Evolutionary conservation across 106 monocot genomes (phyloP), one percentile per base, ranked within the genome.

Genomic region (Allium fistulosum): DNA sequence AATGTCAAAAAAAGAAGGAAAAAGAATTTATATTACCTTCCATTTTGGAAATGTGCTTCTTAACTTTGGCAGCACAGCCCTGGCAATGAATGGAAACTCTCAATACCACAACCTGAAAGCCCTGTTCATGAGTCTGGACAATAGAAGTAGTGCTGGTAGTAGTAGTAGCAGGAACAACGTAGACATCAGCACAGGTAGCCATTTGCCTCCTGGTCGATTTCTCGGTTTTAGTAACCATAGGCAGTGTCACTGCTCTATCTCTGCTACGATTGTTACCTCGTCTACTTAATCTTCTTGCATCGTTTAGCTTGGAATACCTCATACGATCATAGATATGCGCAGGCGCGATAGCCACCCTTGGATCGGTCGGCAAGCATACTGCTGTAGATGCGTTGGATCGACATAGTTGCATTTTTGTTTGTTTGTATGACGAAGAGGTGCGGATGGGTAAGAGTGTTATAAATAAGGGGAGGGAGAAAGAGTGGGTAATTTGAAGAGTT

Each of bases 11-110:
- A 57, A 57, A 13, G 16, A 57, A 13, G 7, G 16, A 13, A 57
- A 57, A 13, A 57, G 16, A 2, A 57, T 1, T 1, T 2, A 57
- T 57, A 6, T 49, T 63, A 22, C 14, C 10, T 63, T 8, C 63
- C 27, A 15, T 63, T 46, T 63, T 27, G 18, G 46, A 63, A 47
- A 63, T 26, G 68, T 84, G 88, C 66, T 91, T 88, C 72, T 81
- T 85, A 13, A 91, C 91, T 80, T 91, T 91, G 46, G 88, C 79
- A 45, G 91, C 87, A 72, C 87, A 91, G 2, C 90, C 90, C 84
- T 90, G 90, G 66, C 88, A 96, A 68, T 90, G 94, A 57, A 94
- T 74, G 7, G 90, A 84, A 22, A 90, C 90, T 63, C 80, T 87
- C 90, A 90, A 84, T 4, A 94, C 94, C 67, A 94, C 94, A 45